These are phyloP conservation scores for Solanum arcanum DNA, from an alignment of 257 asterid species.

Conservation along the genomic window DNA sequence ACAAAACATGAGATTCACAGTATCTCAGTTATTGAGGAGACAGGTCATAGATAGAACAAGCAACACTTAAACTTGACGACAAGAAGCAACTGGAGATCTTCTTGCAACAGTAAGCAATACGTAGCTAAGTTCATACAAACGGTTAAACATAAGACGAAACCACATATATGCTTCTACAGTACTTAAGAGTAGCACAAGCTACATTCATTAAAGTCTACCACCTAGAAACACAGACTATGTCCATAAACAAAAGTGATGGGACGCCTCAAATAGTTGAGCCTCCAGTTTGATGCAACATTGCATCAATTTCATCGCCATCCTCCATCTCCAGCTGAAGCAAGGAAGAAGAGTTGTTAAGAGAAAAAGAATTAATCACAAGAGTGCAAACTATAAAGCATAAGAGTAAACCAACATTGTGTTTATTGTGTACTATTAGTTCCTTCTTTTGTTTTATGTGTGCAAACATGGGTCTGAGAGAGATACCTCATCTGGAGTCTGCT, in stretches of 20 bases:
- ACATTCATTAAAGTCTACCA: not conserved
- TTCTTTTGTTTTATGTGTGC: not conserved
- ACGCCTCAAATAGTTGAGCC: not conserved
- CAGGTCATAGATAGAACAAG: not conserved
- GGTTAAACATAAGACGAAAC: not conserved
- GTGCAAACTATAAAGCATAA: not conserved
- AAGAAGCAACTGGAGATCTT: not conserved
- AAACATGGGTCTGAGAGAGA: not conserved
- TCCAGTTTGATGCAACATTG: slow-evolving; percentile 27
- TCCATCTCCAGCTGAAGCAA: slow-evolving; percentile 26
- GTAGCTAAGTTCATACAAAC: not conserved
- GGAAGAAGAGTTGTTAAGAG: not conserved
- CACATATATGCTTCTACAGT: not conserved
- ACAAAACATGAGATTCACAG: not conserved
- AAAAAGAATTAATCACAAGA: not conserved
- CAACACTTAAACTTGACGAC: not conserved
- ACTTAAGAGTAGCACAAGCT: not conserved
- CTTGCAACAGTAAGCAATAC: not conserved
- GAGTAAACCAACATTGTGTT: not conserved
- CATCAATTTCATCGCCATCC: slow-evolving; percentile 39
- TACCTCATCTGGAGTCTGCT: slow-evolving; percentile 37
- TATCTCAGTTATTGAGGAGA: not conserved
- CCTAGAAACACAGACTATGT: not conserved
- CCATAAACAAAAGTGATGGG: not conserved
- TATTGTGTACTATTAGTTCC: not conserved